Base-by-base conservation (phyloP, 352 stramenopile species). In the Pythium pyrilobum region DNA sequence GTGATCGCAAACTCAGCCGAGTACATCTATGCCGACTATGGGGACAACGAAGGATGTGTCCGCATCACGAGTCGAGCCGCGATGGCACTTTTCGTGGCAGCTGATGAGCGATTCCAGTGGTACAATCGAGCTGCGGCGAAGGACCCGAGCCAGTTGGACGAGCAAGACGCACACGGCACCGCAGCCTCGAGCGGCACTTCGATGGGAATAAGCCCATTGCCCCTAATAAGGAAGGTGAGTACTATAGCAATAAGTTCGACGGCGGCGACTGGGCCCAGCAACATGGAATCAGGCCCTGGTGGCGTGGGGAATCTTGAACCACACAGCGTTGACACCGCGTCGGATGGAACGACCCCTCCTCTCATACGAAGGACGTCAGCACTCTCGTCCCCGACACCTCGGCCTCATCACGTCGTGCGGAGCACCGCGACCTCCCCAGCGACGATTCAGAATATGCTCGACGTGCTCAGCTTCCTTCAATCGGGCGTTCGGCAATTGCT, bases 61-160 rank as follows among this genome's bases (percentile, higher is more conserved):
- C 50, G 58, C 27, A 59, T 86, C 7, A 65, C 57, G 21, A 43
- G 47, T 34, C 54, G 44, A 34, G 42, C 53, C 6, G 62, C 78
- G 4, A 44, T 58, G 10, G 59, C 71, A 0, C 50, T 89, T 1
- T 83, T 86, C 46, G 51, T 70, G 13, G 41, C 64, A 8, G 74
- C 72, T 0, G 75, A 87, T 28, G 78, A 89, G 25, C 64, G 72
- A 1, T 86, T 83, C 43, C 76, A 86, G 28, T 86, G 76, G 78
- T 81, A 87, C 28, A 66, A 84, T 45, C 74, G 69, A 29, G 41
- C 56, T 13, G 43, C 47, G 2, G 32, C 62, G 0, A 79, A 67
- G 55, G 58, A 61, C 0, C n/a, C 36, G 0, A 13, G 16, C 9
- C 23, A 13, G 2, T 8, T 10, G 18, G 43, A 50, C 3, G 31